A percentile compares a stretch with the other conserved stretches of the same genome.
Evolutionary conservation across 768 basidiomycete species (phyloP).

Genomic region (Psilocybe sp.): DNA sequence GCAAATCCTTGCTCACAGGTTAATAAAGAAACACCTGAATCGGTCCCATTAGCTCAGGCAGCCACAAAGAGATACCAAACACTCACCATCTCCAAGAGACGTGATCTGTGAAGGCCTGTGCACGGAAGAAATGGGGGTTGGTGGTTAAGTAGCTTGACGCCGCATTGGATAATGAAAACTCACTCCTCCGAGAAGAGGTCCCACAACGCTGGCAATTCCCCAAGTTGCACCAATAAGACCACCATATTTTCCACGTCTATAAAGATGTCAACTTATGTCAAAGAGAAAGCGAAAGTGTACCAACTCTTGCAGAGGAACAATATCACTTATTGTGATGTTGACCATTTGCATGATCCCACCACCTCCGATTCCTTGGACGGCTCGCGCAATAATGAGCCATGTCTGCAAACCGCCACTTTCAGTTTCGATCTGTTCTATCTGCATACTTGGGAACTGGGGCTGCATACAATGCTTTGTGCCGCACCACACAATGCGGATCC

Average conservation of each 20-base stretch:
- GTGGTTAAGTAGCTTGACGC: not conserved
- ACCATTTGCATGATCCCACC: no score
- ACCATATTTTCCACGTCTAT: slow-evolving; percentile 73
- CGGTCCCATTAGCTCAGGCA: slow-evolving; percentile 4
- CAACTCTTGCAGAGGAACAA: no score
- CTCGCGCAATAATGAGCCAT: no score
- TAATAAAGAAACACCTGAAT: slow-evolving; percentile 72
- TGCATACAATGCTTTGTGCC: no score
- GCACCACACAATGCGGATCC: no score
- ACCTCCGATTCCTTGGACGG: no score
- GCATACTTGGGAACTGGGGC: no score
- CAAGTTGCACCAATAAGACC: slow-evolving; percentile 76
- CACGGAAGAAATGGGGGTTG: not conserved
- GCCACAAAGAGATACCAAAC: not conserved
- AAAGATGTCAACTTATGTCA: not conserved
- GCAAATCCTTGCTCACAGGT: slow-evolving; percentile 44
- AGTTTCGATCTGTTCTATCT: no score
- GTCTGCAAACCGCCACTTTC: no score
- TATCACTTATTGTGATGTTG: no score
- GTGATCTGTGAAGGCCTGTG: slow-evolving; percentile 67
- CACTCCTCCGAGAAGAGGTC: slow-evolving; percentile 82
- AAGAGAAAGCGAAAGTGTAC: no score
- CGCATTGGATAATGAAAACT: slow-evolving; percentile 20
- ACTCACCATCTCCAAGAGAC: slow-evolving; percentile 78
- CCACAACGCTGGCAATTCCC: slow-evolving; percentile 71